A percentile compares a stretch with the other conserved stretches of the same genome.
Evolutionary conservation across 2,329 filamentous ascomycete species (phyloP).

Genomic region (Fusarium sp.): DNA sequence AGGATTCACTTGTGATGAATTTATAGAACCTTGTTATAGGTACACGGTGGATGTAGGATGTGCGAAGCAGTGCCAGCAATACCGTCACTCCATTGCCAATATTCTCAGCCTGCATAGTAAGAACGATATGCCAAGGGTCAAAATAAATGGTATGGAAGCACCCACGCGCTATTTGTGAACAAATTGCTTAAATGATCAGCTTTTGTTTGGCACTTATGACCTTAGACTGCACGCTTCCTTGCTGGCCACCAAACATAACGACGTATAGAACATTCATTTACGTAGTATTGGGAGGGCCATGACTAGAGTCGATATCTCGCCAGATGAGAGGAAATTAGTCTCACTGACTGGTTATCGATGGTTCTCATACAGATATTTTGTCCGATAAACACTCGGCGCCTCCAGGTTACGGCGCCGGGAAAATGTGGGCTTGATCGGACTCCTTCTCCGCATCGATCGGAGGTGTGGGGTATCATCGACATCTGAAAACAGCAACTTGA

Average conservation of each 20-base stretch:
- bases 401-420: constrained; percentile 2
- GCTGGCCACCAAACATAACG: background rate
- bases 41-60: background rate
- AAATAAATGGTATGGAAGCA: background rate
- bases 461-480: constrained; percentile 17
- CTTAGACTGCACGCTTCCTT: background rate
- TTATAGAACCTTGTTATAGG: background rate
- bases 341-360: background rate
- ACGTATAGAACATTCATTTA: background rate
- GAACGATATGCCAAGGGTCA: background rate
- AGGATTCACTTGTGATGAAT: background rate
- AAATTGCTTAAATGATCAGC: background rate
- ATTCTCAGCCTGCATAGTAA: background rate
- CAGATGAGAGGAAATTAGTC: background rate
- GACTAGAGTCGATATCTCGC: background rate
- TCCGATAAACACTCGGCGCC: constrained; percentile 10
- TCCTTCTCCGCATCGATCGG: background rate
- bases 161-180: background rate
- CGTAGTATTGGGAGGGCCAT: background rate
- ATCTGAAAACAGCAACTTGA: constrained; percentile 20
- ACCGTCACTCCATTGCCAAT: background rate
- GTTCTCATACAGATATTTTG: background rate
- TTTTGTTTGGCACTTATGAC: background rate
- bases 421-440: constrained; percentile 5
- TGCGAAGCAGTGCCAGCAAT: background rate